Percentiles rank a stretch among this genome's conserved stretches.
These are phyloP conservation scores for Triticum timopheevii DNA, from an alignment of 176 grass and related monocot species.

Conservation along the genomic window DNA sequence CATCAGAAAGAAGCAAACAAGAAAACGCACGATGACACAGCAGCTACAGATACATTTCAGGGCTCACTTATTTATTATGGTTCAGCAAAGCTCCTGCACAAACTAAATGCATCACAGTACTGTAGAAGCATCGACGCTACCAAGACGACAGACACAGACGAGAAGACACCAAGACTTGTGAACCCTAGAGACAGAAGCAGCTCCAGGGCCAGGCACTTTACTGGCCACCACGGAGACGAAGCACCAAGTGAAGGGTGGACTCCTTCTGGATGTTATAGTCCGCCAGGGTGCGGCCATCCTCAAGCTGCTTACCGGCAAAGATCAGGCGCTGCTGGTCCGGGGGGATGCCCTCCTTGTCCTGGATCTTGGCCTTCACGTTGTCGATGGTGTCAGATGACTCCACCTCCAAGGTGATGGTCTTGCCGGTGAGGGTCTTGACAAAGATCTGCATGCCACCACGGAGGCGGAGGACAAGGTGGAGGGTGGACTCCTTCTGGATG, in stretches of 20 bases:
- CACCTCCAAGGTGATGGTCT: conserved; percentile 60
- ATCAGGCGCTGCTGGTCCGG: conserved; percentile 71
- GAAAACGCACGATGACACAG: too few relatives aligned
- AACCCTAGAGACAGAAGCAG: conserved; percentile 11
- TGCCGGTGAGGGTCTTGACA: conserved; percentile 42
- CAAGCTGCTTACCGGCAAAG: conserved; percentile 59
- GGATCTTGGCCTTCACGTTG: conserved; percentile 75
- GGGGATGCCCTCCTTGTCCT: conserved; percentile 76
- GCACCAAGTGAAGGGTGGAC: conserved; percentile 62
- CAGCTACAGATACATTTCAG: not conserved
- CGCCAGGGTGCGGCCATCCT: conserved; percentile 47
- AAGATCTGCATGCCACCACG: conserved; percentile 9
- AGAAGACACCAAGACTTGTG: not conserved
- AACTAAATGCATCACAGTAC: too few relatives aligned
- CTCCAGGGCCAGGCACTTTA: conserved; percentile 1
- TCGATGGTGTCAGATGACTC: conserved; percentile 58
- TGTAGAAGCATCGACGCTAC: too few relatives aligned
- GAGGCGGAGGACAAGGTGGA: conserved; percentile 47
- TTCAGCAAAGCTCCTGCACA: not conserved
- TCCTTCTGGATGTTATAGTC: conserved; percentile 82
- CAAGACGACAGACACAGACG: too few relatives aligned
- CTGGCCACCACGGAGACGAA: conserved; percentile 52
- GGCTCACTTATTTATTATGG: conserved; percentile 34
- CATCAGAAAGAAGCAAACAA: too few relatives aligned
- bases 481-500: conserved; percentile 81